A percentile compares a stretch with the other conserved stretches of the same genome.
These are phyloP conservation scores for Claviceps sp. DNA, from an alignment of 2,329 filamentous ascomycete species.

Conservation along the genomic window DNA sequence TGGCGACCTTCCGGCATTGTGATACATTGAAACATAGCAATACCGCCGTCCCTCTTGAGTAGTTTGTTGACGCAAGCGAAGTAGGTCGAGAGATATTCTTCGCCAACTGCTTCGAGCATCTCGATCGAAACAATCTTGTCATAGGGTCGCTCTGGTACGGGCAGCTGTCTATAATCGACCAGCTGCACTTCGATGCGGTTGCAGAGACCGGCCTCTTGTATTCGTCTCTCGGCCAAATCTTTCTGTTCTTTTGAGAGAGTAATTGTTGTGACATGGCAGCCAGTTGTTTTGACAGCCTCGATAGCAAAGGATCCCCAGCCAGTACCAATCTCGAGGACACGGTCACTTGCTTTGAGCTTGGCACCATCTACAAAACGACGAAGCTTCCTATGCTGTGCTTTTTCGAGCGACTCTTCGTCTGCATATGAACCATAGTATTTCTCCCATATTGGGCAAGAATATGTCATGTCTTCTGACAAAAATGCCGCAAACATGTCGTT, in stretches of 20 bases:
- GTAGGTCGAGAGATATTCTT: slow-evolving; percentile 53
- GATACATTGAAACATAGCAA: slow-evolving; percentile 63
- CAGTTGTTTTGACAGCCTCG: slow-evolving; percentile 49
- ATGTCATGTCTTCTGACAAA: slow-evolving; percentile 63
- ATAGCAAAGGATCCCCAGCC: slow-evolving; percentile 68
- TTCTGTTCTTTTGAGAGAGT: slow-evolving; percentile 60
- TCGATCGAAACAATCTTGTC: slow-evolving; percentile 66
- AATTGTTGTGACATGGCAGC: slow-evolving; percentile 54
- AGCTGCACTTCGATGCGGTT: slow-evolving; percentile 51
- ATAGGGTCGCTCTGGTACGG: slow-evolving; percentile 38
- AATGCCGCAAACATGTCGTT: slow-evolving; percentile 67
- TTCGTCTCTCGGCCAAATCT: slow-evolving; percentile 49
- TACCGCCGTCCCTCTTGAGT: slow-evolving; percentile 50
- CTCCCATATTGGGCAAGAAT: slow-evolving; percentile 56
- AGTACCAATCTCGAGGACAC: slow-evolving; percentile 62
- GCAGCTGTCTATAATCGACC: slow-evolving; percentile 54
- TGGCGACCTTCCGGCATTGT: slow-evolving; percentile 61
- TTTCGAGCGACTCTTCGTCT: slow-evolving; percentile 42
- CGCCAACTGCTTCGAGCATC: slow-evolving; percentile 64
- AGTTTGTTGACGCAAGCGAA: slow-evolving; percentile 50
- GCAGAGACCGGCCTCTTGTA: slow-evolving; percentile 44
- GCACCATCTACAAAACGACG: slow-evolving; percentile 52
- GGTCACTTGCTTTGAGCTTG: slow-evolving; percentile 48
- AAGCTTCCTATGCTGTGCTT: slow-evolving; percentile 55
- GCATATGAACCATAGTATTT: not conserved